Evolutionary conservation across 805 yeast species (phyloP), one percentile per base, ranked within the genome.

Genomic region (Wickerhamomyces ciferrii): DNA sequence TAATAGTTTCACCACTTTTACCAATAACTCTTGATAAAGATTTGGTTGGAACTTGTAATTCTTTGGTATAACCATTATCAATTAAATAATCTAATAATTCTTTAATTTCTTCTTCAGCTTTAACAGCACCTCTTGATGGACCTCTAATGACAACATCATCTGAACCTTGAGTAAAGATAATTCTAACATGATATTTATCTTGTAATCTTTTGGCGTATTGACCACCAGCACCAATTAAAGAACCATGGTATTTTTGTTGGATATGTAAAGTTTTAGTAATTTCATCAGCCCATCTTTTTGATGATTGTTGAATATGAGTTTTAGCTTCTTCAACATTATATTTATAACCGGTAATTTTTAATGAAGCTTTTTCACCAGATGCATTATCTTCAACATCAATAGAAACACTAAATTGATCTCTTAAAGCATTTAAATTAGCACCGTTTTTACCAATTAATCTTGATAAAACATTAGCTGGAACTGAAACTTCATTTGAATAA

Each of bases 361-460:
- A 78, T 23, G 71, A 70, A 8, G 81, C 71, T 36, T 66, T 67
- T 37, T 65, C 72, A 32, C 64, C 66, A 24, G 65, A 58, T 32
- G 78, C 76, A 39, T 69, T 75, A 42, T 78, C 83, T 43, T 78
- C 79, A 45, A 89, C 82, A 58, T 91, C 96, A 51, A 94, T 75
- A 54, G 76, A 77, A 53, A 87, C 88, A 42, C 83, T 88, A 57
- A 73, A 88, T 58, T 86, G 84, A 10, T 85, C 87, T 52, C 85
- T 76, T 49, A 89, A 64, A 43, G 78, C 70, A 54, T 79, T 78
- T 60, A 94, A 68, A 60, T 81, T 80, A 39, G 87, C 69, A 46
- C 99, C 99, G 50, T 80, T 86, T 62, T 84, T 86, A 54, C 99
- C 99, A 65, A 94, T 89, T 45, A 95, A 73, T 67, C 94, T 82